phyloP scores from a whole-genome alignment of 805 yeast genomes.

The Wickerhamia fluorescens region DNA sequence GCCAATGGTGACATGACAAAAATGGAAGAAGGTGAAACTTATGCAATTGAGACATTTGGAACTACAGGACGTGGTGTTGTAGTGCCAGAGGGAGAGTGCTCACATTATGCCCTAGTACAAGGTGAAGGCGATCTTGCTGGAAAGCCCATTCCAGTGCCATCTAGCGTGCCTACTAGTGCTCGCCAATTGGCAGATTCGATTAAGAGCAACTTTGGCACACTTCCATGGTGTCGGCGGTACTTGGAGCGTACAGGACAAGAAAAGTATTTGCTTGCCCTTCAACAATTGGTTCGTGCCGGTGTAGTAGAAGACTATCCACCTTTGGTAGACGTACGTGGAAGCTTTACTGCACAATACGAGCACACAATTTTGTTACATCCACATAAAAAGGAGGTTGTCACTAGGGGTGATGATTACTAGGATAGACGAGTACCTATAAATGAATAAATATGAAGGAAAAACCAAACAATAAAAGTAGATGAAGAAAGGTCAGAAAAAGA shows the following conservation, averaged over 20 bases:
- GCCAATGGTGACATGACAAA: conserved; percentile 89
- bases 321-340: conserved; percentile 70
- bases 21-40: conserved; percentile 98
- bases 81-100: conserved; percentile 79
- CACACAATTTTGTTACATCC: conserved; percentile 91
- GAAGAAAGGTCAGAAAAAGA: too few relatives aligned
- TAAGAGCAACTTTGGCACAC: conserved; percentile 79
- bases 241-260: conserved; percentile 89
- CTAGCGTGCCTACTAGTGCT: conserved; percentile 44
- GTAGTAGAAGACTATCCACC: conserved; percentile 95
- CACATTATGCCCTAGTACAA: conserved; percentile 74
- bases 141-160: conserved; percentile 32
- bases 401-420: conserved; percentile 94
- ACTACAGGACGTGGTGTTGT: conserved; percentile 95
- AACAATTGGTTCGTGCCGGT: conserved; percentile 77
- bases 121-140: conserved; percentile 33
- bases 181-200: conserved; percentile 62
- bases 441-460: too few relatives aligned
- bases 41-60: conserved; percentile 98
- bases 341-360: conserved; percentile 94
- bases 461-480: too few relatives aligned
- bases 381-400: conserved; percentile 86
- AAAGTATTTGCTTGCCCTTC: conserved; percentile 81
- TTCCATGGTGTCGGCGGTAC: conserved; percentile 95
- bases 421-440: too few relatives aligned